These are phyloP conservation scores for Neurospora tetrasperma DNA, from an alignment of 495 filamentous ascomycete genomes.

Conservation along the genomic window DNA sequence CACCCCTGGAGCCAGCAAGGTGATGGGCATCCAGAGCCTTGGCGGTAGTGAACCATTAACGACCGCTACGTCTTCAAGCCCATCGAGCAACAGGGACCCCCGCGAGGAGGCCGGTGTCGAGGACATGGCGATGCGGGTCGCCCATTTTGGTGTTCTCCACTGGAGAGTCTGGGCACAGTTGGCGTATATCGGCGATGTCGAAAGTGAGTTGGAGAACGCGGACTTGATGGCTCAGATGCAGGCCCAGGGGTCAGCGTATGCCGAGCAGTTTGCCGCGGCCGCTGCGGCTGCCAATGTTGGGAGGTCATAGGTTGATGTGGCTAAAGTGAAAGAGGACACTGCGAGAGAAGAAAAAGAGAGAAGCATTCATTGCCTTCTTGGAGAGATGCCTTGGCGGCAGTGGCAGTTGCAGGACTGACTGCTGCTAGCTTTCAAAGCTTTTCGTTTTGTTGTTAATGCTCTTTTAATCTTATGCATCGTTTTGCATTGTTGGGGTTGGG, in stretches of 20 bases:
- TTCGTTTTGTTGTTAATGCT: not conserved
- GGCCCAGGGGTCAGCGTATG: not conserved
- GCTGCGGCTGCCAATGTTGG: not conserved
- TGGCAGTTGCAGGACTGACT: not conserved
- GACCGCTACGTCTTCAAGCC: not conserved
- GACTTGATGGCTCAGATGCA: not conserved
- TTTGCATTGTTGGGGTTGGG: not conserved
- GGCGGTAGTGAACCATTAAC: not conserved
- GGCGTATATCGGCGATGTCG: slow-evolving; percentile 43
- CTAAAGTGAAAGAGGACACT: not conserved
- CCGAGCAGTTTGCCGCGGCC: not conserved
- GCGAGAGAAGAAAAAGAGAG: not conserved
- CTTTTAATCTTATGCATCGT: slow-evolving; percentile 1
- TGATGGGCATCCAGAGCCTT: slow-evolving; percentile 9
- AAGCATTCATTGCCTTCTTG: not conserved
- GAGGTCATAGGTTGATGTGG: not conserved
- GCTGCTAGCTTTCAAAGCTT: not conserved
- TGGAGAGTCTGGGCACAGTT: slow-evolving; percentile 79
- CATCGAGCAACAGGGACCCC: slow-evolving; percentile 21
- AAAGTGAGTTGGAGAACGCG: slow-evolving; percentile 6
- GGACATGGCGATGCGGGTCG: slow-evolving; percentile 61
- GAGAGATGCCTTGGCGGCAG: not conserved
- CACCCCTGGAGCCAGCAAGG: slow-evolving; percentile 13
- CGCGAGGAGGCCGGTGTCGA: slow-evolving; percentile 45
- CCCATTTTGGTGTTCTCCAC: slow-evolving; percentile 72